Conservation (phyloP, 2,329 filamentous ascomycete species). For the Colletotrichum kahawae region DNA sequence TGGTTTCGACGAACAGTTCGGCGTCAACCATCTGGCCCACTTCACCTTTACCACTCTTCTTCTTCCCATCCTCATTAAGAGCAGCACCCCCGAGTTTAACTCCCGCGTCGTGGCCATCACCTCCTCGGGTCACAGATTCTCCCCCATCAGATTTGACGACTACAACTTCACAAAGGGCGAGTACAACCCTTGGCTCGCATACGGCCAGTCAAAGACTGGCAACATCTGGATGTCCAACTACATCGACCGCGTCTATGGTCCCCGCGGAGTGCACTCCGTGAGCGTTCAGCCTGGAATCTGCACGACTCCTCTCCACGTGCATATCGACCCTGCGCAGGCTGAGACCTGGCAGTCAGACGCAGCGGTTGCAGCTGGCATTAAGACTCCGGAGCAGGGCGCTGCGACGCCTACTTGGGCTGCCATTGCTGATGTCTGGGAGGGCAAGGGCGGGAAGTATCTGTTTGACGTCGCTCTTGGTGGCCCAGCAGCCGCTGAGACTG, state of each 20-base stretch:
- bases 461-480: slow-evolving; percentile 29
- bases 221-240: slow-evolving; percentile 53
- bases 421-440: slow-evolving; percentile 40
- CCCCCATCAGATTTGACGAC: slow-evolving; percentile 39
- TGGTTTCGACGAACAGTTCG: slow-evolving; percentile 47
- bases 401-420: slow-evolving; percentile 49
- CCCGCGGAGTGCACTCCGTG: slow-evolving; percentile 42
- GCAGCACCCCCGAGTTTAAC: slow-evolving; percentile 39
- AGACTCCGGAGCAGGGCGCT: slow-evolving; percentile 44
- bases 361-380: not conserved
- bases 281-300: slow-evolving; percentile 50
- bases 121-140: slow-evolving; percentile 43
- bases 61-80: slow-evolving; percentile 44
- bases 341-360: not conserved
- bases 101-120: slow-evolving; percentile 52
- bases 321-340: slow-evolving; percentile 13
- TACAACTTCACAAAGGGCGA: slow-evolving; percentile 36
- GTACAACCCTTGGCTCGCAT: slow-evolving; percentile 35
- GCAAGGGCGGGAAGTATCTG: slow-evolving; percentile 47
- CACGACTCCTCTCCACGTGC: slow-evolving; percentile 8
- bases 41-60: slow-evolving; percentile 59
- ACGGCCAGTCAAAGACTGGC: slow-evolving; percentile 50
- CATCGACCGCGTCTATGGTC: slow-evolving; percentile 49
- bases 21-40: slow-evolving; percentile 56
- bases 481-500: not conserved